Evolutionary conservation across 2,329 filamentous ascomycete species (phyloP), one percentile per base, ranked within the genome.

Genomic region (Drechmeria coniospora): DNA sequence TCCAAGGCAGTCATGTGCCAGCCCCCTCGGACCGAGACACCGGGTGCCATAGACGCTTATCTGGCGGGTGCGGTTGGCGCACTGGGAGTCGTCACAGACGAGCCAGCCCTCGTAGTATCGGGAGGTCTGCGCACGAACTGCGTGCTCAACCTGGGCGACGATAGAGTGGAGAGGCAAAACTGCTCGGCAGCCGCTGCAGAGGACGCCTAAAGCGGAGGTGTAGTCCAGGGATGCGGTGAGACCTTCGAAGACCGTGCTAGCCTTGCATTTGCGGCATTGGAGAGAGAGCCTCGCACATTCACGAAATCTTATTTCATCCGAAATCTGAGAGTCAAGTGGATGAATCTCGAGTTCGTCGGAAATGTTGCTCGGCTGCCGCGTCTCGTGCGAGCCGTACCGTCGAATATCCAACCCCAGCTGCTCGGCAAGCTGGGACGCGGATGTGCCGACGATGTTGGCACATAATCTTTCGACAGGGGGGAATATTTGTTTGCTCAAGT

Each of bases 401-500:
- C 73, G 73, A 15, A 82, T 74, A 51, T 98, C 90, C 15, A 98
- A 74, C 3, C 90, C 90, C 10, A 98, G 71, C 49, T 90, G 92
- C 49, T 94, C 86, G 2, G 90, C 90, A 8, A 98, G 68, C 38
- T 86, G 76, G 2, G 82, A 73, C 6, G 87, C 79, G 36, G 93
- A 92, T 2, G 90, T 98, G 33, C 90, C 90, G 10, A 73, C 72
- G 44, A 98, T 94, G 34, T 92, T 93, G 35, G 87, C 90, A 50
- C 90, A 98, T 14, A 98, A 74, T 65, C 90, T 82, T 58, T 98
- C 90, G 15, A 98, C 90, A 0, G 90, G 90, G 8, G 90, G 90
- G 56, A 98, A 83, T 33, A 98, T 94, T 54, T 98, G 90, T 61
- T 98, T 98, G 60, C 83, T 79, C 21, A 98, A 72, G 52, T 98